Percentiles rank a stretch among this genome's conserved stretches.
phyloP scores from a whole-genome alignment of 441 rosid species.

The Eruca vesicaria region DNA sequence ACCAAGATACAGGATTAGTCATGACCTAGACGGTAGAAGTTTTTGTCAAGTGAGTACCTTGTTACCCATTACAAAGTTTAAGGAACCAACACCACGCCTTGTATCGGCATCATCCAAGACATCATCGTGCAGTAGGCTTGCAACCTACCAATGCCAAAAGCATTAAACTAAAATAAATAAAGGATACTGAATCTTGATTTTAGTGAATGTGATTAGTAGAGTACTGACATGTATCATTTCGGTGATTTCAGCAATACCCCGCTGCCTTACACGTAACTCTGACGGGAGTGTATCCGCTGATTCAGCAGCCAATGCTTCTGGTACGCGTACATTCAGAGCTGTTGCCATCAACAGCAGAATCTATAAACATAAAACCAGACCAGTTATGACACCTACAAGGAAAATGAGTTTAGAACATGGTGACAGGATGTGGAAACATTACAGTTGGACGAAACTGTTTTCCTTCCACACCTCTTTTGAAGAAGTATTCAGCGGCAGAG shows the following conservation, averaged over 20 bases:
- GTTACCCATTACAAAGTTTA: slow-evolving; percentile 89
- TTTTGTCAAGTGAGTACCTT: slow-evolving; percentile 50
- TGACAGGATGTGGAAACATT: slow-evolving; percentile 10
- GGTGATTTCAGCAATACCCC: slow-evolving; percentile 88
- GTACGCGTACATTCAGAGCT: slow-evolving; percentile 64
- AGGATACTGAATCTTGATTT: neutral
- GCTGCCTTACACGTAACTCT: slow-evolving; percentile 79
- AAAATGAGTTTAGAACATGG: neutral
- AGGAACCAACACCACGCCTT: slow-evolving; percentile 90
- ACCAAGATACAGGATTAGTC: neutral
- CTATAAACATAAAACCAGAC: slow-evolving; percentile 43
- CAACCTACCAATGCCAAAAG: slow-evolving; percentile 64
- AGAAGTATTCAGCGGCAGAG: slow-evolving; percentile 95
- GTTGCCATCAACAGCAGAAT: slow-evolving; percentile 89
- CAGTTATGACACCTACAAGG: too few species aligned
- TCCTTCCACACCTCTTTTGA: slow-evolving; percentile 87
- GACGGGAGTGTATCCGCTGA: slow-evolving; percentile 39
- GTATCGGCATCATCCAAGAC: slow-evolving; percentile 96
- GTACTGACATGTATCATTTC: slow-evolving; percentile 97
- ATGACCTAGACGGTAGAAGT: neutral
- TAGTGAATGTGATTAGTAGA: neutral
- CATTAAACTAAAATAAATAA: slow-evolving; percentile 1
- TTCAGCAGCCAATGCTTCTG: slow-evolving; percentile 39
- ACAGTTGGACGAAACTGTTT: slow-evolving; percentile 92
- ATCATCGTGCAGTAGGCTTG: slow-evolving; percentile 97